A percentile compares a stretch with the other conserved stretches of the same genome.
Evolutionary conservation across 2,329 filamentous ascomycete species (phyloP).

Genomic region (Venturiaceae sp.): DNA sequence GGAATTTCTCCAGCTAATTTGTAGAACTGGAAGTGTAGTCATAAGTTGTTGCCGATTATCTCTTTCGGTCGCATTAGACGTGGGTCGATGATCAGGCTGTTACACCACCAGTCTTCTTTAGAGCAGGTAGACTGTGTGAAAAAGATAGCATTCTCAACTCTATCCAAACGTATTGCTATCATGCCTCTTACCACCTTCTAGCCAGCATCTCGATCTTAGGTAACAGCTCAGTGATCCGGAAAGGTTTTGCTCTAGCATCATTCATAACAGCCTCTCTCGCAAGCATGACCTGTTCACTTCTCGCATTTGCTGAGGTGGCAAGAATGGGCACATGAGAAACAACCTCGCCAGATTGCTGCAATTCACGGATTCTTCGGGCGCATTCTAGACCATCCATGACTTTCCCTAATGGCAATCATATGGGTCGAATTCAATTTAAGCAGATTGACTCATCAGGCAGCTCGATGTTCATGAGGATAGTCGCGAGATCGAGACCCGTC

Average conservation of each 20-base stretch:
- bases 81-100: too few species aligned
- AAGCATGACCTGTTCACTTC: constrained; percentile 3
- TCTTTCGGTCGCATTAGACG: too few species aligned
- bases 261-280: constrained; percentile 7
- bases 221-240: constrained; percentile 21
- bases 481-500: background rate
- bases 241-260: constrained; percentile 20
- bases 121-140: too few species aligned
- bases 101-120: too few species aligned
- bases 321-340: constrained; percentile 5
- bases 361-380: constrained; percentile 2
- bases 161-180: too few species aligned
- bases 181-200: constrained; percentile 2
- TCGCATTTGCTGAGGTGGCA: constrained; percentile 8
- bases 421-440: background rate
- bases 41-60: too few species aligned
- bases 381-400: constrained; percentile 9
- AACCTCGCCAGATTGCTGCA: constrained; percentile 2
- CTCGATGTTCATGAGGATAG: constrained; percentile 9
- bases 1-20: too few species aligned
- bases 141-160: too few species aligned
- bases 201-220: constrained; percentile 15
- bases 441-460: background rate
- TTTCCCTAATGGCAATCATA: background rate
- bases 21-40: too few species aligned